Conservation (phyloP, 331 rosid genomes). For the Pyracantha coccinea region DNA sequence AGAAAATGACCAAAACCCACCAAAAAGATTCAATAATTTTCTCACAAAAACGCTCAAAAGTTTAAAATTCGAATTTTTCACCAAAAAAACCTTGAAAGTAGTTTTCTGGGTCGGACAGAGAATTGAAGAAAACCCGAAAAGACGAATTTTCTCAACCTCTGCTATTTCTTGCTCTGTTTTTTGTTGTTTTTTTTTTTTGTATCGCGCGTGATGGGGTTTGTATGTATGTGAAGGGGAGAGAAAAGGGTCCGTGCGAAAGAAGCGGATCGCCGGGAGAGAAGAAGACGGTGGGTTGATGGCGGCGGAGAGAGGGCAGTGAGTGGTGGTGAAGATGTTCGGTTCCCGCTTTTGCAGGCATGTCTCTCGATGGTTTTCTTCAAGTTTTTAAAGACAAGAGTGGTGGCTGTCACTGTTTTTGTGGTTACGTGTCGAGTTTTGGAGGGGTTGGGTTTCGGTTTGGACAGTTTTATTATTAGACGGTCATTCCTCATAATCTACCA, state of each 20-base stretch:
- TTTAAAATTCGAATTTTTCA: not conserved
- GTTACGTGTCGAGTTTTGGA: slow-evolving; percentile 41
- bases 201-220: not conserved
- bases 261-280: slow-evolving; percentile 10
- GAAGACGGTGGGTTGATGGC: not conserved
- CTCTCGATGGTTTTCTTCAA: not conserved
- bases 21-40: not conserved
- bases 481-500: too few species aligned
- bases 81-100: not conserved
- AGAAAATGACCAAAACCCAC: not conserved
- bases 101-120: slow-evolving; percentile 1
- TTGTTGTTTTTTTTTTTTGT: not conserved
- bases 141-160: not conserved
- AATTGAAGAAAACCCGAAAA: slow-evolving; percentile 3
- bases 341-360: slow-evolving; percentile 9
- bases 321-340: not conserved
- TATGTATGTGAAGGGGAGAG: not conserved
- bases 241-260: not conserved
- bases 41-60: not conserved
- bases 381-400: not conserved
- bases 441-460: slow-evolving; percentile 31
- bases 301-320: slow-evolving; percentile 2
- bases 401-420: not conserved
- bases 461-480: slow-evolving; percentile 16
- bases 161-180: not conserved